Conservation (phyloP, 2,329 filamentous ascomycete species). For the Drechslerella stenobrocha region DNA sequence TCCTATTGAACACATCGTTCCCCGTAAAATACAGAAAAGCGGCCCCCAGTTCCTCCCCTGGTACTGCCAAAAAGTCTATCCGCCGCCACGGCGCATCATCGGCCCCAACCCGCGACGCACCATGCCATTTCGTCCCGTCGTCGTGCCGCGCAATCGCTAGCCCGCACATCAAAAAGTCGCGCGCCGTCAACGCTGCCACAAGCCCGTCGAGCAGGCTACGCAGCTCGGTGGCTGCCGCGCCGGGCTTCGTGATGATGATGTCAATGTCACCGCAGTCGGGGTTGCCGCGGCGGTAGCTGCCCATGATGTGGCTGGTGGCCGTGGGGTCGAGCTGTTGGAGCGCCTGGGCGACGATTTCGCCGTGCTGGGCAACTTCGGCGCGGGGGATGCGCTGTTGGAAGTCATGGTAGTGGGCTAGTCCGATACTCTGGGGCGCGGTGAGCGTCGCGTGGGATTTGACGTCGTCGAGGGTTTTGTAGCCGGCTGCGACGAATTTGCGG, state of each 20-base stretch:
- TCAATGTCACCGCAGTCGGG: conserved; percentile 76
- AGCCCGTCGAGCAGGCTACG: conserved; percentile 66
- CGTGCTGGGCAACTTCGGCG: conserved; percentile 72
- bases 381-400: conserved; percentile 78
- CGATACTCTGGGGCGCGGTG: conserved; percentile 71
- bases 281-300: conserved; percentile 82
- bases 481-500: conserved; percentile 73
- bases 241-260: conserved; percentile 73
- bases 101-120: conserved; percentile 55
- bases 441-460: conserved; percentile 66
- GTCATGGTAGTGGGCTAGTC: conserved; percentile 77
- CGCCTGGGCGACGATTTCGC: conserved; percentile 64
- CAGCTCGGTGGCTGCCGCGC: conserved; percentile 56
- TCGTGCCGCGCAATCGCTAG: conserved; percentile 63
- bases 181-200: conserved; percentile 64
- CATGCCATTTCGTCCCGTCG: conserved; percentile 73
- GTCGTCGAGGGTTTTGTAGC: conserved; percentile 74
- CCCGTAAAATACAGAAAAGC: conserved; percentile 94
- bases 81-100: conserved; percentile 49
- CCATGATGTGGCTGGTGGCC: conserved; percentile 74
- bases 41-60: conserved; percentile 75
- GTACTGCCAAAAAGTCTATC: conserved; percentile 74
- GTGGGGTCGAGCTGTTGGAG: conserved; percentile 65
- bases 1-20: conserved; percentile 91
- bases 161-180: conserved; percentile 63